These are phyloP conservation scores for Phylloporus sp. DNA, from an alignment of 768 basidiomycete genomes.

Conservation along the genomic window DNA sequence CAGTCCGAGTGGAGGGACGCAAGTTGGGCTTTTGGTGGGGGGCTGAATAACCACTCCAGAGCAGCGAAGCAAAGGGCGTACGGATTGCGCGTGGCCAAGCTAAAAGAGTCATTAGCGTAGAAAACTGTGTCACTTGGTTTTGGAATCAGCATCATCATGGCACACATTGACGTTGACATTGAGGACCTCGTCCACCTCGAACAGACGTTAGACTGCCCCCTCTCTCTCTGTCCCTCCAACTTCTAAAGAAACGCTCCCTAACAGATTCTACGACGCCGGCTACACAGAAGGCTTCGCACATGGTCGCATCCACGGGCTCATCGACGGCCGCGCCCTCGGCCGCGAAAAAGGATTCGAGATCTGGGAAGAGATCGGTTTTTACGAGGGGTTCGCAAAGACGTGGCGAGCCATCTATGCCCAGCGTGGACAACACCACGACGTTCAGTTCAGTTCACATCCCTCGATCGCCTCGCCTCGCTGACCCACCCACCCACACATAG, in stretches of 20 bases:
- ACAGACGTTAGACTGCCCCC: constrained; percentile 44
- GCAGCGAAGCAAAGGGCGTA: neutral
- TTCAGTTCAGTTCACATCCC: constrained; percentile 10
- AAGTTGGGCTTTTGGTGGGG: constrained; percentile 9
- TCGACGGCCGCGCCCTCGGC: constrained; percentile 87
- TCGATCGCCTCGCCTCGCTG: too few relatives aligned
- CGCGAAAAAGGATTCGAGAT: constrained; percentile 89
- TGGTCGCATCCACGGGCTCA: constrained; percentile 83
- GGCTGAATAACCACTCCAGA: constrained; percentile 10
- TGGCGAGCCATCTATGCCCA: constrained; percentile 55
- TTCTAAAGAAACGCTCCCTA: neutral
- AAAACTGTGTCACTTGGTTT: too few relatives aligned
- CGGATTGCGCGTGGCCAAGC: constrained; percentile 7
- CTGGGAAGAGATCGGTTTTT: constrained; percentile 96
- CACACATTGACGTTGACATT: constrained; percentile 44
- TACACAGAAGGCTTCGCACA: constrained; percentile 76
- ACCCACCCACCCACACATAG: constrained; percentile 27
- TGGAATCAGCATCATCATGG: too few relatives aligned
- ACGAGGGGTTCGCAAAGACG: constrained; percentile 75
- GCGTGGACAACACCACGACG: constrained; percentile 15
- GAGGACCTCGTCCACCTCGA: constrained; percentile 59
- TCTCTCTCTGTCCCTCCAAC: neutral
- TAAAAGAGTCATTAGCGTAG: too few relatives aligned
- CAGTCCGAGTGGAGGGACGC: constrained; percentile 6
- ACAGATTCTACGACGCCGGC: constrained; percentile 77